Percentiles rank a stretch among this genome's conserved stretches.
Conservation (phyloP, 331 rosid species). For the Arachis monticola region DNA sequence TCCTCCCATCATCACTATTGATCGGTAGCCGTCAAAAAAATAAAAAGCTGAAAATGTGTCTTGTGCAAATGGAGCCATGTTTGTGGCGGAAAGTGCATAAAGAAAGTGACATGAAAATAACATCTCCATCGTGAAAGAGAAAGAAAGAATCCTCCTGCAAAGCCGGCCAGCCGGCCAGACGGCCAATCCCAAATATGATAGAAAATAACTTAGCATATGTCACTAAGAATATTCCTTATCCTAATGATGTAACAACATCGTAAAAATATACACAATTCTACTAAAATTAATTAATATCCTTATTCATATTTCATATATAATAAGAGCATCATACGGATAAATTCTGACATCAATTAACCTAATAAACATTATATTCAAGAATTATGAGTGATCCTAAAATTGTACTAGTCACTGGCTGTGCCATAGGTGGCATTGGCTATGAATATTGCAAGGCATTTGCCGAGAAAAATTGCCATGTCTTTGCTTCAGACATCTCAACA, state of each 20-base stretch:
- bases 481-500: conserved; percentile 62
- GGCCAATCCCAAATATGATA: conserved; percentile 34
- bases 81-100: conserved; percentile 42
- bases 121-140: conserved; percentile 29
- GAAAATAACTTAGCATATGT: too few species aligned
- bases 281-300: too few species aligned
- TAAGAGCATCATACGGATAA: too few species aligned
- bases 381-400: conserved; percentile 49
- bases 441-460: conserved; percentile 80
- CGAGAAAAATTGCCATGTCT: conserved; percentile 55
- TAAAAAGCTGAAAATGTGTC: conserved; percentile 45
- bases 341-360: neutral
- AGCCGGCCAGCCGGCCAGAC: conserved; percentile 40
- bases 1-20: conserved; percentile 22
- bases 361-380: conserved; percentile 5
- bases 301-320: too few species aligned
- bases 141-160: neutral
- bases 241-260: too few species aligned
- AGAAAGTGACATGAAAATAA: conserved; percentile 45
- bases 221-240: too few species aligned
- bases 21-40: conserved; percentile 26
- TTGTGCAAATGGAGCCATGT: conserved; percentile 41
- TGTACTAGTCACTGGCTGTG: conserved; percentile 82
- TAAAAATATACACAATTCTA: too few species aligned
- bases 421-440: conserved; percentile 79